phyloP scores from a whole-genome alignment of 2,329 filamentous ascomycete genomes.

The Pseudogymnoascus pannorum region DNA sequence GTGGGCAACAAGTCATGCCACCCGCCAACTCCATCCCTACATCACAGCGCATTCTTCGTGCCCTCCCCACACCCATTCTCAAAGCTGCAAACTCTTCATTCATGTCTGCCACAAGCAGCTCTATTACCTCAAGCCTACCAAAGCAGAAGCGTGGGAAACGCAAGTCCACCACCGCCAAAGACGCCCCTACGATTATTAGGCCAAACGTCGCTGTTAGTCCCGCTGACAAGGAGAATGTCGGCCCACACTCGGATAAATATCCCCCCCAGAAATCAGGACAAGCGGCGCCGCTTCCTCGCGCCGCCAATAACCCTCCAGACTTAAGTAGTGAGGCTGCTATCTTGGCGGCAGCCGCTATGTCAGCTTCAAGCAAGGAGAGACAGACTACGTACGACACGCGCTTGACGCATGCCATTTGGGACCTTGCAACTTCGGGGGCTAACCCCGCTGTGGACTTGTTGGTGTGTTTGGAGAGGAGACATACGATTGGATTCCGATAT shows the following conservation, averaged over 20 bases:
- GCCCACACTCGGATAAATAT: conserved; percentile 24
- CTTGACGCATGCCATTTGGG: conserved; percentile 91
- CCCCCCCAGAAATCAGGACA: conserved; percentile 25
- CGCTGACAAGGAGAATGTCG: conserved; percentile 26
- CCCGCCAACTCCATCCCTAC: conserved; percentile 84
- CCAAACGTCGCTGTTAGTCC: conserved; percentile 29
- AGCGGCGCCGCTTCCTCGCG: conserved; percentile 21
- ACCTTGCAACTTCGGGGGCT: conserved; percentile 78
- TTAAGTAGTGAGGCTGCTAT: conserved; percentile 28
- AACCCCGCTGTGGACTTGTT: conserved; percentile 92
- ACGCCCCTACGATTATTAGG: conserved; percentile 29
- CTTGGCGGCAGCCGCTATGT: conserved; percentile 47
- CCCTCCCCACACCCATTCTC: conserved; percentile 80
- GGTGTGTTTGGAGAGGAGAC: conserved; percentile 83
- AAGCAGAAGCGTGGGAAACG: conserved; percentile 57
- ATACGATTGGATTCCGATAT: conserved; percentile 92
- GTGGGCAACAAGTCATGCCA: conserved; percentile 63
- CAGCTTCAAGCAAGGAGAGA: conserved; percentile 62
- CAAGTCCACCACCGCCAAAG: conserved; percentile 39
- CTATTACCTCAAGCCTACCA: conserved; percentile 70
- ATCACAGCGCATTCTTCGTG: conserved; percentile 82
- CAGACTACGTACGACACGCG: conserved; percentile 73
- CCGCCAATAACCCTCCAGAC: conserved; percentile 23
- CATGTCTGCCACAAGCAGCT: conserved; percentile 84
- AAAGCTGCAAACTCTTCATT: conserved; percentile 95